phyloP scores from a whole-genome alignment of 495 filamentous ascomycete genomes.

The Polyplosphaeria fusca region DNA sequence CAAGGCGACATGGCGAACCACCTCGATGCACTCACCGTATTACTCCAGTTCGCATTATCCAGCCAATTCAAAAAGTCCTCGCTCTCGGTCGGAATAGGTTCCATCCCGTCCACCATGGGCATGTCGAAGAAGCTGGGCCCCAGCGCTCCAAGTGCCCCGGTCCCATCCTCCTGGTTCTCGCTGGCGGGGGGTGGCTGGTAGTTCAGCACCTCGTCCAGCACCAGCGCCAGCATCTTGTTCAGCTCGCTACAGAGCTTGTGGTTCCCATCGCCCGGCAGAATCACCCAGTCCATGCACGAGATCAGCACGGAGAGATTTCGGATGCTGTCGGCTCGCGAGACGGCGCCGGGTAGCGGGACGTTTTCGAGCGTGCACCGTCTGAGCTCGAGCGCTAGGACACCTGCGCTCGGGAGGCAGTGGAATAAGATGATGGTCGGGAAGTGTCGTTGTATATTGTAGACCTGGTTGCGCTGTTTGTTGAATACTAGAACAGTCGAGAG shows the following conservation, averaged over 20 bases:
- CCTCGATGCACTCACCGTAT: constrained; percentile 25
- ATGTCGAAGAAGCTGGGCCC: constrained; percentile 25
- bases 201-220: constrained; percentile 30
- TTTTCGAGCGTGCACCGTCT: constrained; percentile 28
- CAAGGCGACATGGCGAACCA: neutral
- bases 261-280: constrained; percentile 28
- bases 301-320: constrained; percentile 29
- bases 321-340: constrained; percentile 26
- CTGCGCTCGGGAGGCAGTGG: constrained; percentile 27
- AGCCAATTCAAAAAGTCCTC: constrained; percentile 31
- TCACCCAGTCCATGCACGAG: constrained; percentile 24
- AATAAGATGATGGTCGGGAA: constrained; percentile 25
- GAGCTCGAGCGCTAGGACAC: constrained; percentile 28
- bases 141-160: neutral
- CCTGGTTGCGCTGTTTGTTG: constrained; percentile 27
- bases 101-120: constrained; percentile 28
- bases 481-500: constrained; percentile 23
- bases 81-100: constrained; percentile 29
- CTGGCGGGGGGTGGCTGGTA: constrained; percentile 16
- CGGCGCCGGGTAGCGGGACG: constrained; percentile 17
- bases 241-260: constrained; percentile 29
- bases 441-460: constrained; percentile 20
- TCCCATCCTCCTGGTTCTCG: constrained; percentile 5
- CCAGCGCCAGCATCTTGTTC: constrained; percentile 29
- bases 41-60: constrained; percentile 33